Conservation (phyloP, 306 rosid genomes). For the Prunus davidiana region DNA sequence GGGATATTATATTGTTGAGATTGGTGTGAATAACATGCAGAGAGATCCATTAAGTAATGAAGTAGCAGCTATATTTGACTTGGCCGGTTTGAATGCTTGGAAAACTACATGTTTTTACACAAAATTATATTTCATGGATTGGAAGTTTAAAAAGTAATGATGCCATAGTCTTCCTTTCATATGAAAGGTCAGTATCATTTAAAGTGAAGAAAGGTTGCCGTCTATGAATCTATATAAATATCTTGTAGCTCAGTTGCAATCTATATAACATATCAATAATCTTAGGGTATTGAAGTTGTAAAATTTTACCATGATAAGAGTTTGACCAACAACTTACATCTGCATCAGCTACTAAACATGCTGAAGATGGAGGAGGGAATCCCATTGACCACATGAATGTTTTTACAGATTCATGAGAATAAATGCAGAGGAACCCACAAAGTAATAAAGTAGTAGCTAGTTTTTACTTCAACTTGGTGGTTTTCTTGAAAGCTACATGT, state of each 20-base stretch:
- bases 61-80: background rate
- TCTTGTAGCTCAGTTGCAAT: background rate
- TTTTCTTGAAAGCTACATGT: too few relatives aligned
- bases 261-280: too few relatives aligned
- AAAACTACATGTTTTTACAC: background rate
- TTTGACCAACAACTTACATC: too few relatives aligned
- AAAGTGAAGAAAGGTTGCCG: background rate
- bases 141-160: background rate
- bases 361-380: too few relatives aligned
- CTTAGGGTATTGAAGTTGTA: too few relatives aligned
- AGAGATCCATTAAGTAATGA: background rate
- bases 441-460: too few relatives aligned
- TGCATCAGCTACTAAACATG: too few relatives aligned
- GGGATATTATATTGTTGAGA: background rate
- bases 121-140: background rate
- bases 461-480: too few relatives aligned
- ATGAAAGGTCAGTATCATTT: background rate
- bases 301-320: too few relatives aligned
- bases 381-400: too few relatives aligned
- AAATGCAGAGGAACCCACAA: too few relatives aligned
- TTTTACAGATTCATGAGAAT: too few relatives aligned
- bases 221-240: background rate
- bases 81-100: background rate
- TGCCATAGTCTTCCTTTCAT: background rate
- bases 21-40: background rate